Evolutionary conservation across 257 asterid genomes (phyloP), one percentile per base, ranked within the genome.

Genomic region (Gentiana dahurica): DNA sequence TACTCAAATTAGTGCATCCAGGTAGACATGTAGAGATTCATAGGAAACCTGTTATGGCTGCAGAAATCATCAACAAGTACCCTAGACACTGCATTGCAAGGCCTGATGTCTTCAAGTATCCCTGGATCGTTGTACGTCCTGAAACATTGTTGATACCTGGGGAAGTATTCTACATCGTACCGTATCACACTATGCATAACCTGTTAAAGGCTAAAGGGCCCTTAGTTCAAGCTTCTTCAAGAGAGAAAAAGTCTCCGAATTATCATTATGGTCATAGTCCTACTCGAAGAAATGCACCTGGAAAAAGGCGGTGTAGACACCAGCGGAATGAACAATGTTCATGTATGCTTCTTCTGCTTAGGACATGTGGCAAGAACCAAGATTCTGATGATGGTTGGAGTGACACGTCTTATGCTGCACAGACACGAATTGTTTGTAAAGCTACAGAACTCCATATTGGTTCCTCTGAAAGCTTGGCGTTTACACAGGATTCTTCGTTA

Each of bases 51-150:
- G 49, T 79, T 65, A 60, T 75, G 2, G 90, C 95, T 0, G 68
- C 78, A 6, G 78, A 73, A 59, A 61, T 86, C 65, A 71, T 75
- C 79, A 63, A 44, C 12, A 75, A 76, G 74, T 75, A 79, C 61
- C 87, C 83, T 11, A 67, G 77, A n/a, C 76, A 81, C 61, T 80
- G 86, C 54, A 51, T 85, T 34, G 72, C 93, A 5, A 62, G 95
- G 68, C 89, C 94, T 8, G 96, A 88, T 55, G 78, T 85, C 39
- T 82, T 85, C 56, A 71, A 75, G 65, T 75, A 49, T 54, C 88
- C 89, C 0, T 73, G 85, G 82, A 68, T 82, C 5, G 81, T 81
- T 12, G 86, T 85, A 3, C 75, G 73, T 0, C 96, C 92, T 1
- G 85, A 82, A 34, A 79, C 83, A 1, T 55, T 74, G 15, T 49